phyloP scores from a whole-genome alignment of 2,329 filamentous ascomycete species.

The Tolypocladium capitatum region DNA sequence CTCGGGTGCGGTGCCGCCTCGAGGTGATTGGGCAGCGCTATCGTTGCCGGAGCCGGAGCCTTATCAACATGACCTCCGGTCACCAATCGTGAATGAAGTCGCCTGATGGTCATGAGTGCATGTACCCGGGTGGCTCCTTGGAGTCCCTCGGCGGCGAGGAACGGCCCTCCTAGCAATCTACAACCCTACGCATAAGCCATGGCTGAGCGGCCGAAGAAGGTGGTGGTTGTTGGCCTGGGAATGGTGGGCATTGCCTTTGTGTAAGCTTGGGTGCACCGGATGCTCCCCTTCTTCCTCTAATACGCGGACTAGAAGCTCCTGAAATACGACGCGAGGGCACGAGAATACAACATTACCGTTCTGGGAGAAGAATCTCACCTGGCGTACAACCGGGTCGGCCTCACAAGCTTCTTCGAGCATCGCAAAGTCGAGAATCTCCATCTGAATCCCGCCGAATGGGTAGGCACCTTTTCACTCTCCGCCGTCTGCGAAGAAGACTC shows the following conservation, averaged over 20 bases:
- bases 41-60: no score
- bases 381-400: constrained; percentile 80
- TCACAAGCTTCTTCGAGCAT: constrained; percentile 83
- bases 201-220: constrained; percentile 33
- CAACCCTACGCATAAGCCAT: background rate
- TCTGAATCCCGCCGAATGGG: constrained; percentile 74
- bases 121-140: no score
- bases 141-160: no score
- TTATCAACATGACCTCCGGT: no score
- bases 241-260: constrained; percentile 90
- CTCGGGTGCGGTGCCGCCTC: background rate
- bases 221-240: constrained; percentile 76
- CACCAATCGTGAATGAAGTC: no score
- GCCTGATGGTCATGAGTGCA: no score
- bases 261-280: constrained; percentile 34
- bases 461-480: constrained; percentile 17
- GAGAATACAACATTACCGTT: constrained; percentile 70
- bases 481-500: background rate
- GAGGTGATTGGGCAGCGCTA: background rate
- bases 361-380: constrained; percentile 80
- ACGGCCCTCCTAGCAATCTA: no score
- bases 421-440: constrained; percentile 78
- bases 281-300: background rate
- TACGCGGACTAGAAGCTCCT: constrained; percentile 52
- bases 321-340: constrained; percentile 63